Conservation (phyloP, 2,329 filamentous ascomycete genomes). For the Akanthomyces muscarius region DNA sequence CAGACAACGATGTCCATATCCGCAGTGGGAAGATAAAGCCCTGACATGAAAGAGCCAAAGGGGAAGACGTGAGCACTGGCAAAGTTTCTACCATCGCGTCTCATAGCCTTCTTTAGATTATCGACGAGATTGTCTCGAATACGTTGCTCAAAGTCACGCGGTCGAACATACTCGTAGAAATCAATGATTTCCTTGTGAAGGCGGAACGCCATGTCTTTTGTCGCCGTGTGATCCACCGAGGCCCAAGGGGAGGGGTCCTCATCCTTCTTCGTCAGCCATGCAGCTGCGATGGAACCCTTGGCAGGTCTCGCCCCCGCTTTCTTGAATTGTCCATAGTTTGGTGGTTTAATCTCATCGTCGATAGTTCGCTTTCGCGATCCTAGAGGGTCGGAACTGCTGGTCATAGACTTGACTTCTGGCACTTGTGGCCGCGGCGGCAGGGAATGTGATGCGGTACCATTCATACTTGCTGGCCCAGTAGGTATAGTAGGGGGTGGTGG, state of each 20-base stretch:
- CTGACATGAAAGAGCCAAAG: conserved; percentile 94
- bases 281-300: conserved; percentile 46
- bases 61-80: conserved; percentile 60
- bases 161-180: conserved; percentile 82
- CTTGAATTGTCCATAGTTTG: conserved; percentile 49
- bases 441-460: conserved; percentile 8
- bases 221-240: conserved; percentile 49
- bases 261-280: conserved; percentile 46
- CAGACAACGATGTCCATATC: conserved; percentile 93
- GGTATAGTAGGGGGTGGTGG: conserved; percentile 18
- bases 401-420: conserved; percentile 19
- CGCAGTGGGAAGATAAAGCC: conserved; percentile 65
- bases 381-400: conserved; percentile 39
- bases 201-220: conserved; percentile 55
- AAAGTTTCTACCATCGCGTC: conserved; percentile 45
- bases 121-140: conserved; percentile 70
- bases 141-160: conserved; percentile 69
- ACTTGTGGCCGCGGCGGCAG: conserved; percentile 23
- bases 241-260: conserved; percentile 61
- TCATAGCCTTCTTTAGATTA: conserved; percentile 60
- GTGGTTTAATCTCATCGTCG: conserved; percentile 62
- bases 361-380: conserved; percentile 71
- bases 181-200: conserved; percentile 87
- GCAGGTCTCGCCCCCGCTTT: conserved; percentile 46
- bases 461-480: neutral